These are phyloP conservation scores for Plasmopara halstedii DNA, from an alignment of 352 stramenopile species.

Conservation along the genomic window DNA sequence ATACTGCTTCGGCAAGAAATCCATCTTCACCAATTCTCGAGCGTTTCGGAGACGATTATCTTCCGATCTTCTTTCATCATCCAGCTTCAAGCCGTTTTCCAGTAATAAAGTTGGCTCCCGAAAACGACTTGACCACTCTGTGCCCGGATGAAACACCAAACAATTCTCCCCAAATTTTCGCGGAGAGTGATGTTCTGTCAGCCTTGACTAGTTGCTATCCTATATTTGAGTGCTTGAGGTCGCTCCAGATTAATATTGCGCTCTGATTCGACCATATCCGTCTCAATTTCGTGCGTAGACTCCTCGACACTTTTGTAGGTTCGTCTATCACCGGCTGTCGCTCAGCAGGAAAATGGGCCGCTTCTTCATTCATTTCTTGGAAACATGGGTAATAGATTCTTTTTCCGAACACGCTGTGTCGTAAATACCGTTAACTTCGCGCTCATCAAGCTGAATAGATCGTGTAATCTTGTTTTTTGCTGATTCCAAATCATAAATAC, in stretches of 20 bases:
- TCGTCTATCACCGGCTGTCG: not conserved
- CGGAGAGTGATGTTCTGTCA: slow-evolving; percentile 1
- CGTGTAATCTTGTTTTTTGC: slow-evolving; percentile 5
- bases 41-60: no score
- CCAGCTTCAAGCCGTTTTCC: not conserved
- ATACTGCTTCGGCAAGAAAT: not conserved
- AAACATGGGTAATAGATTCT: not conserved
- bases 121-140: no score
- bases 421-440: no score
- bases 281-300: not conserved
- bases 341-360: not conserved
- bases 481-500: slow-evolving; percentile 7
- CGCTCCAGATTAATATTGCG: no score
- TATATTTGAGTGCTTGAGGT: no score
- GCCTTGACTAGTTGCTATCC: not conserved
- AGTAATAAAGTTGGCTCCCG: not conserved
- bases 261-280: not conserved
- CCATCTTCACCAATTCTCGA: no score
- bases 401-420: no score
- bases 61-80: not conserved
- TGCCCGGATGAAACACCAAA: no score
- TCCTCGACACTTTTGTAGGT: not conserved
- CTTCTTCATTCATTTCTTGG: not conserved
- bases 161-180: no score
- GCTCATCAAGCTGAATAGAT: not conserved